Evolutionary conservation across 1,284 basidiomycete species (phyloP).

Genomic region (Ceratobasidium sp.): DNA sequence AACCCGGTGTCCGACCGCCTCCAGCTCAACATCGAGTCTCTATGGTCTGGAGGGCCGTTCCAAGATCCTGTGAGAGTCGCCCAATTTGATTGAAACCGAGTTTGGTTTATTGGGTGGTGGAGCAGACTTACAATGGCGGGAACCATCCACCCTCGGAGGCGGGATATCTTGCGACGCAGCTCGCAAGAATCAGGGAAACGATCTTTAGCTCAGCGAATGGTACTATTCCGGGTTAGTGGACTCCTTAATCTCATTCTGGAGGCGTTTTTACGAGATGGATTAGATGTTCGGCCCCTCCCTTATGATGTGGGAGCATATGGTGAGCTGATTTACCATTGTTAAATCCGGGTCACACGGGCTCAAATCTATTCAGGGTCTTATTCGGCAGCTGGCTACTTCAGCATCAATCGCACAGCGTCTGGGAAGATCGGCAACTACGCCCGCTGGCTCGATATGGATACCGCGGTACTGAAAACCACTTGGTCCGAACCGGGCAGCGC

Average conservation of each 20-base stretch:
- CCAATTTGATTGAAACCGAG: not conserved
- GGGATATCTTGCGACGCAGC: slow-evolving; percentile 60
- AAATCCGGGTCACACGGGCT: not conserved
- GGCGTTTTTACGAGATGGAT: slow-evolving; percentile 55
- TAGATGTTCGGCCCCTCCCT: slow-evolving; percentile 67
- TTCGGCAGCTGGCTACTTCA: slow-evolving; percentile 69
- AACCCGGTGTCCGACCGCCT: slow-evolving; percentile 68
- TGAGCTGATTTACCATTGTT: slow-evolving; percentile 52
- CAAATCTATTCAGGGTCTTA: slow-evolving; percentile 66
- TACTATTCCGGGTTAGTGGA: slow-evolving; percentile 64
- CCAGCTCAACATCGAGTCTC: slow-evolving; percentile 76
- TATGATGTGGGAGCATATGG: slow-evolving; percentile 71
- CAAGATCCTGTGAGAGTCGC: slow-evolving; percentile 64
- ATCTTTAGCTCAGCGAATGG: slow-evolving; percentile 70
- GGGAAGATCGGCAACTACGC: slow-evolving; percentile 60
- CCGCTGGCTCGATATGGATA: slow-evolving; percentile 76
- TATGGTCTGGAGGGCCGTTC: slow-evolving; percentile 79
- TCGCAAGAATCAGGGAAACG: slow-evolving; percentile 65
- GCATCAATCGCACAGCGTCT: slow-evolving; percentile 59
- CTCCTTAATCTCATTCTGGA: too few species aligned
- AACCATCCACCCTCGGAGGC: slow-evolving; percentile 66
- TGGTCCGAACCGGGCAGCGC: slow-evolving; percentile 63
- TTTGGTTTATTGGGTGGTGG: slow-evolving; percentile 25
- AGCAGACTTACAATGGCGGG: slow-evolving; percentile 75
- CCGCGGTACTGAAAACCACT: slow-evolving; percentile 64